Base-by-base conservation (phyloP, 257 asterid species). In the Ilex asprella region DNA sequence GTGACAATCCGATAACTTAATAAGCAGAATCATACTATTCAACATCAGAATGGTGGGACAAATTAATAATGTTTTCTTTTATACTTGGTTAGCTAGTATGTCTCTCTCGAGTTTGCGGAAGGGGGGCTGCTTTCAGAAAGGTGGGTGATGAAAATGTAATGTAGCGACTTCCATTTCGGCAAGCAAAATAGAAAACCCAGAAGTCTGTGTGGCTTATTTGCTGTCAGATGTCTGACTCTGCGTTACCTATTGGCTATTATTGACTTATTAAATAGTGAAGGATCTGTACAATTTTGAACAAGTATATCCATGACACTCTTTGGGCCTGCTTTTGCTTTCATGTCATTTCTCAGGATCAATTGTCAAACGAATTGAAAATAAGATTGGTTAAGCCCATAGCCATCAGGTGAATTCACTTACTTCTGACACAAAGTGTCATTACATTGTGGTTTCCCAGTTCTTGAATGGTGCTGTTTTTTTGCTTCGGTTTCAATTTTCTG, bases 61-160 rank as follows among this genome's bases (percentile, higher is more conserved):
- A 35, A 35, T 35, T 8, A 35, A 21, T 21, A 21, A 21, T 21
- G 27, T 21, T 21, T 21, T 21, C 27, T 21, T 21, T 21, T 21
- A 21, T 21, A 21, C 27, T 21, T 21, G 27, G 27, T 21, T 21
- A 21, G 27, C 27, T 21, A 21, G 1, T 21, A 21, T 21, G 41
- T 35, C 41, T 35, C 8, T 35, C 0, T 46, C 69, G 74, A 49
- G 95, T 73, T 84, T 75, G 64, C 71, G 60, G 56, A 21, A 21
- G 27, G 65, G 39, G 63, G 62, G 88, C 71, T 52, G 68, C 87
- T 82, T 75, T 82, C 95, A 67, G 47, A 63, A 62, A 74, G 77
- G 79, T 84, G 77, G 77, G 75, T 78, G 64, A 62, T 68, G 64
- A 68, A 31, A 35, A 35, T 35, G 41, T 35, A 35, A 35, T 35